Evolutionary conservation across 371 early-diverging fungal species (phyloP).

Genomic region (Chytridiales sp.): DNA sequence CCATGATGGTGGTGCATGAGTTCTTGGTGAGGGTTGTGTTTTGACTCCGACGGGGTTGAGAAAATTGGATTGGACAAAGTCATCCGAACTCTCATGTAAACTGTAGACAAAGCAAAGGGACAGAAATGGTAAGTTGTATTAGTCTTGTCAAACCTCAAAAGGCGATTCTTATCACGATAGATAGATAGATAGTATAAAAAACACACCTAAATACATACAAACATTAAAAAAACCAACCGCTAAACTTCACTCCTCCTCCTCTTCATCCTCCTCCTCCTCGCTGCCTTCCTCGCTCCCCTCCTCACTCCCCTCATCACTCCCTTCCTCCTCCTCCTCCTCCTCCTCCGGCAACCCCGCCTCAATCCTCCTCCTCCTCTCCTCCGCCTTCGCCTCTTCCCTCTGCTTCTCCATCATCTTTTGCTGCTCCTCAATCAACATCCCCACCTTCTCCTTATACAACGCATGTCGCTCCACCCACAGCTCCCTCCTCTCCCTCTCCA

Average conservation of each 20-base stretch:
- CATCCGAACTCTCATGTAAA: too few relatives aligned
- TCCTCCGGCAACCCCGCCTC: neutral
- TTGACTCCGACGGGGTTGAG: too few relatives aligned
- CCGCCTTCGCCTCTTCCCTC: neutral
- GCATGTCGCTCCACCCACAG: slow-evolving; percentile 12
- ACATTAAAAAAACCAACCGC: neutral
- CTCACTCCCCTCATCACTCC: neutral
- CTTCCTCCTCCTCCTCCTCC: neutral
- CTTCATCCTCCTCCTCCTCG: slow-evolving; percentile 6
- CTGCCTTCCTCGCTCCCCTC: neutral
- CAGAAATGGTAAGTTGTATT: too few relatives aligned
- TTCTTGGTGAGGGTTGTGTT: too few relatives aligned
- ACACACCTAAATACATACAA: too few relatives aligned
- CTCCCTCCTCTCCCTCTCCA: slow-evolving; percentile 76
- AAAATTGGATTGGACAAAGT: too few relatives aligned
- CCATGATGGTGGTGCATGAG: too few relatives aligned
- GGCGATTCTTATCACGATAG: too few relatives aligned
- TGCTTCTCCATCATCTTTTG: neutral
- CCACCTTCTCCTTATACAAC: slow-evolving; percentile 15
- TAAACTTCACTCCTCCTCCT: neutral
- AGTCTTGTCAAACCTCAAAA: too few relatives aligned
- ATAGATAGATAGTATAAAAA: too few relatives aligned
- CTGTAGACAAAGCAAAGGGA: too few relatives aligned
- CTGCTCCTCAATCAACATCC: neutral
- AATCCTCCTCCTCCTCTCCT: neutral